Evolutionary conservation across 208 protist species (phyloP), one percentile per base, ranked within the genome.

Genomic region (Angomonas desouzai): DNA sequence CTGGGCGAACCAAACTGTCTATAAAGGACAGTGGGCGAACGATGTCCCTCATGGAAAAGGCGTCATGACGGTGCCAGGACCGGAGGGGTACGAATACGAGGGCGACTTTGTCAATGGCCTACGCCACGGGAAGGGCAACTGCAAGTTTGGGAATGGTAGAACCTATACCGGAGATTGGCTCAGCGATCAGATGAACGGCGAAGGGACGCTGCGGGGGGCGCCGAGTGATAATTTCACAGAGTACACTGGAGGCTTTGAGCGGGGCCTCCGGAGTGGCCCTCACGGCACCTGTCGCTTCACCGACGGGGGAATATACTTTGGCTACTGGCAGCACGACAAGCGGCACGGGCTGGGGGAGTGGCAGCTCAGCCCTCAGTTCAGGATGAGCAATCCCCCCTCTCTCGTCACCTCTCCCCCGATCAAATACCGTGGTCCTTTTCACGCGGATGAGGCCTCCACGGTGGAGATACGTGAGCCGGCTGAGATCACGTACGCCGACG

Each of bases 151-250:
- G 18, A 92, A 91, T 55, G 90, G 88, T 20, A 77, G 79, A 13
- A 55, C 62, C 30, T 96, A 95, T 73, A 72, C 76, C 0, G 90
- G 92, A 0, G 82, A 92, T 49, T 97, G 92, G 92, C 25, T 63
- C 25, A 61, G 72, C 10, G 92, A 94, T 56, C 65, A 88, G 55
- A 90, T 92, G 85, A 72, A 85, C 32, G 92, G 92, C n/a, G 20
- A 68, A 3, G 92, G 89, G n/a, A 72, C 67, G 9, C 69, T 91
- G 38, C 53, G 11, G 33, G 87, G 79, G 10, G 77, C 78, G 0
- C 29, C 84, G 0, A 28, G 73, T 10, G 87, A 93, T 65, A 70
- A 90, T 58, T 91, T 79, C 57, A 64, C 45, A 7, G 74, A 81
- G 23, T 95, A 96, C 74, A 72, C 55, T 1, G 92, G 92, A 18